phyloP scores from a whole-genome alignment of 495 filamentous ascomycete species.

The Penicillium simplicissimum region DNA sequence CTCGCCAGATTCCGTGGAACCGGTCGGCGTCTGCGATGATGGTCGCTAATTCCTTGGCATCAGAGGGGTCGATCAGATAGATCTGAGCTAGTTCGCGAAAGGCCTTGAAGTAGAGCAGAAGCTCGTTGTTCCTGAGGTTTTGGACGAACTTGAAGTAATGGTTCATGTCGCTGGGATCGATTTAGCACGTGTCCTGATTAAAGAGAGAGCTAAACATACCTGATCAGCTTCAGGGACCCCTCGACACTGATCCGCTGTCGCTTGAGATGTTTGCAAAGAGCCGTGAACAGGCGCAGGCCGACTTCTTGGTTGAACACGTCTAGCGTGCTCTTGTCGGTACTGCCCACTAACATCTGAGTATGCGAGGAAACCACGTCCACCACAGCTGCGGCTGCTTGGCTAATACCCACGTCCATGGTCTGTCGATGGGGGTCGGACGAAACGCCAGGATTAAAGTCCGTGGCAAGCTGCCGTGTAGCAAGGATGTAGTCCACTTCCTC shows the following conservation, averaged over 20 bases:
- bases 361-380: conserved; percentile 85
- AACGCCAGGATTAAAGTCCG: conserved; percentile 84
- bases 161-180: conserved; percentile 77
- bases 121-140: conserved; percentile 75
- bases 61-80: conserved; percentile 82
- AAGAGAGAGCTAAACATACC: conserved; percentile 41
- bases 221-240: conserved; percentile 88
- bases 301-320: conserved; percentile 99
- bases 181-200: conserved; percentile 8
- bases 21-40: conserved; percentile 91
- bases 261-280: conserved; percentile 95
- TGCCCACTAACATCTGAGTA: conserved; percentile 86
- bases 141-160: conserved; percentile 84
- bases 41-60: conserved; percentile 92
- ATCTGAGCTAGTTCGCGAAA: conserved; percentile 93
- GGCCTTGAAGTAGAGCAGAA: conserved; percentile 87
- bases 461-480: conserved; percentile 80
- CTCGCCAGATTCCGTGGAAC: conserved; percentile 88
- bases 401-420: conserved; percentile 77
- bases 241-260: conserved; percentile 88
- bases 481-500: conserved; percentile 96
- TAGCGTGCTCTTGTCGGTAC: conserved; percentile 94
- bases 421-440: conserved; percentile 45
- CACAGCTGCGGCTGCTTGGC: conserved; percentile 71
- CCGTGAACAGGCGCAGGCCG: conserved; percentile 84